Evolutionary conservation across 2,329 filamentous ascomycete species (phyloP), one percentile per base, ranked within the genome.

Genomic region (Mollisia scopiformis): DNA sequence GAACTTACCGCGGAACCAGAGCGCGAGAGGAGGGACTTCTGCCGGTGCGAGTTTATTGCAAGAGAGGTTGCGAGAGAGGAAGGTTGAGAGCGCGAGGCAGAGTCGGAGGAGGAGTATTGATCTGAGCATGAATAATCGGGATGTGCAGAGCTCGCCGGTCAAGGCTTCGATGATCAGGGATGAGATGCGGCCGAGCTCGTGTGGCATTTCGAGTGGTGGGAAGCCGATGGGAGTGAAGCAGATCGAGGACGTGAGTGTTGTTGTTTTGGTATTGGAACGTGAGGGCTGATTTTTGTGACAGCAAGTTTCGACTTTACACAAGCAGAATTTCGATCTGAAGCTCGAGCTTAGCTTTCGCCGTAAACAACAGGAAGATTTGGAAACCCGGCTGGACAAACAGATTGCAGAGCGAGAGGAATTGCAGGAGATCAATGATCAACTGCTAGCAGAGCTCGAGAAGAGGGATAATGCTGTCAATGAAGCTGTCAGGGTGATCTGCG

Each of bases 301-400:
- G 82, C 84, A 87, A 57, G 76, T 91, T 55, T 89, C 88, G 4
- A 87, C 80, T 1, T 75, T 92, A 23, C 86, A 88, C 73, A 92
- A 92, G 71, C 85, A 91, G 75, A 92, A 92, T 69, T 92, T 92
- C 67, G 88, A 91, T 66, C 79, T 92, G 43, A 92, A 92, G 73
- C 78, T 92, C 31, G 88, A 92, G 71, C 75, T 92, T 1, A 90
- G 84, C 67, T 88, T 92, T 70, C 82, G 88, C 6, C 81, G 89
- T 28, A 84, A 92, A 74, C 81, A 83, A 56, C 87, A 89, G 69
- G 80, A 79, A 8, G 77, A 77, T 23, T 69, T 91, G 33, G 87
- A 91, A 69, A 79, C 82, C 33, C 79, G 80, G 41, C 67, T 90
- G 19, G 83, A 83, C 62, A 75, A 74, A 52, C 65, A 68, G 43